phyloP scores from a whole-genome alignment of 2,329 filamentous ascomycete species.

The Ilyonectria destructans region DNA sequence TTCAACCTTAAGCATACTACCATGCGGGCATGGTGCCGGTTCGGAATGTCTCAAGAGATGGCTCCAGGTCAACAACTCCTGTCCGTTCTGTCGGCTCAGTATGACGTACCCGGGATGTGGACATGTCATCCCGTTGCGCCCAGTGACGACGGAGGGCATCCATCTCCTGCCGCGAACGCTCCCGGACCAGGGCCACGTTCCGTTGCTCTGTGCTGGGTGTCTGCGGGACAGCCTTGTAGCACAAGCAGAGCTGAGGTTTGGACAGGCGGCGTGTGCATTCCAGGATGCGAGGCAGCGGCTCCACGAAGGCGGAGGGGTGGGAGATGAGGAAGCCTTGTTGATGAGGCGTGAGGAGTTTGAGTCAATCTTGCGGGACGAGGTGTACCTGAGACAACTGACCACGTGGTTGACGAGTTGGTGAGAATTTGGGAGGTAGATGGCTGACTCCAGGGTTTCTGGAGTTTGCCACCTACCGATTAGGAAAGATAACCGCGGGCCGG shows the following conservation, averaged over 20 bases:
- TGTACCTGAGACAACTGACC: slow-evolving; percentile 42
- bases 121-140: slow-evolving; percentile 48
- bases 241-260: slow-evolving; percentile 34
- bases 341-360: slow-evolving; percentile 41
- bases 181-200: slow-evolving; percentile 51
- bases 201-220: slow-evolving; percentile 42
- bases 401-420: slow-evolving; percentile 48
- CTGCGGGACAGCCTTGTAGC: slow-evolving; percentile 26
- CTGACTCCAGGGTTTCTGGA: background rate
- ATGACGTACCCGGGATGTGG: slow-evolving; percentile 51
- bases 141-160: slow-evolving; percentile 52
- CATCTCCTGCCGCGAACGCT: slow-evolving; percentile 54
- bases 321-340: slow-evolving; percentile 37
- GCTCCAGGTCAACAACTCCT: slow-evolving; percentile 45
- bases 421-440: slow-evolving; percentile 9
- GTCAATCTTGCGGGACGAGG: slow-evolving; percentile 40
- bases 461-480: slow-evolving; percentile 2
- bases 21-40: slow-evolving; percentile 57
- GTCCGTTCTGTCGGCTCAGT: slow-evolving; percentile 55
- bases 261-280: slow-evolving; percentile 32
- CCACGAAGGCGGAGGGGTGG: slow-evolving; percentile 28
- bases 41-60: slow-evolving; percentile 50
- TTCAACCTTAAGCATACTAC: slow-evolving; percentile 50
- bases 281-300: slow-evolving; percentile 35
- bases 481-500: slow-evolving; percentile 14